phyloP scores from a whole-genome alignment of 805 yeast genomes.

The Saccharomycopsis selenospora region DNA sequence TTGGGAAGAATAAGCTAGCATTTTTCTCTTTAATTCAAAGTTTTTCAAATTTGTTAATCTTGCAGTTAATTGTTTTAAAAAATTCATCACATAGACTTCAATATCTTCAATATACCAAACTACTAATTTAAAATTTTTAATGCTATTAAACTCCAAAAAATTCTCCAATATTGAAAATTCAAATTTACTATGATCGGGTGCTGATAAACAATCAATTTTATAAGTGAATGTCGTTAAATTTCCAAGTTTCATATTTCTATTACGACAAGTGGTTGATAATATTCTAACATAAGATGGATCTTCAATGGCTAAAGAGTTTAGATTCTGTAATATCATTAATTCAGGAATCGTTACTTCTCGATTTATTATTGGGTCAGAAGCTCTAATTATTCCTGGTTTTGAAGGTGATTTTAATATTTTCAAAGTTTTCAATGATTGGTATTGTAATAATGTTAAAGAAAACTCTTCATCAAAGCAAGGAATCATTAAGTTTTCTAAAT shows the following conservation, averaged over 20 bases:
- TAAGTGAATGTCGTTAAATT: slow-evolving; percentile 12
- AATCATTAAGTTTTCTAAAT: slow-evolving; percentile 4
- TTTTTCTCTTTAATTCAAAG: slow-evolving; percentile 17
- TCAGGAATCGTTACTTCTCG: slow-evolving; percentile 1
- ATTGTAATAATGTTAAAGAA: slow-evolving; percentile 3
- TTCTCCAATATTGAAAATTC: slow-evolving; percentile 8
- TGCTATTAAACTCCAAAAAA: slow-evolving; percentile 8
- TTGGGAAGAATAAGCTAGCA: slow-evolving; percentile 14
- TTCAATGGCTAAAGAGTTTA: slow-evolving; percentile 17
- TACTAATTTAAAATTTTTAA: slow-evolving; percentile 14
- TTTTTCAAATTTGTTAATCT: slow-evolving; percentile 7
- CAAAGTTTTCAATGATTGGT: background rate
- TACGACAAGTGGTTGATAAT: background rate
- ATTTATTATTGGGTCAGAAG: too few species aligned
- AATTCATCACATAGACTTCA: slow-evolving; percentile 13
- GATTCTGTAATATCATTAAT: background rate
- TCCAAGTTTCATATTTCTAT: background rate
- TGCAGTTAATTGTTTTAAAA: slow-evolving; percentile 7
- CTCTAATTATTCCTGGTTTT: background rate
- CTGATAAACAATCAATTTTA: slow-evolving; percentile 15
- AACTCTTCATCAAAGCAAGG: slow-evolving; percentile 11
- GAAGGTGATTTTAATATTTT: slow-evolving; percentile 11
- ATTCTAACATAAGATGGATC: slow-evolving; percentile 8
- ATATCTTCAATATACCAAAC: slow-evolving; percentile 18
- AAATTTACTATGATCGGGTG: slow-evolving; percentile 11